A percentile compares a stretch with the other conserved stretches of the same genome.
Conservation (phyloP, 768 basidiomycete genomes). For the Imleria badia region DNA sequence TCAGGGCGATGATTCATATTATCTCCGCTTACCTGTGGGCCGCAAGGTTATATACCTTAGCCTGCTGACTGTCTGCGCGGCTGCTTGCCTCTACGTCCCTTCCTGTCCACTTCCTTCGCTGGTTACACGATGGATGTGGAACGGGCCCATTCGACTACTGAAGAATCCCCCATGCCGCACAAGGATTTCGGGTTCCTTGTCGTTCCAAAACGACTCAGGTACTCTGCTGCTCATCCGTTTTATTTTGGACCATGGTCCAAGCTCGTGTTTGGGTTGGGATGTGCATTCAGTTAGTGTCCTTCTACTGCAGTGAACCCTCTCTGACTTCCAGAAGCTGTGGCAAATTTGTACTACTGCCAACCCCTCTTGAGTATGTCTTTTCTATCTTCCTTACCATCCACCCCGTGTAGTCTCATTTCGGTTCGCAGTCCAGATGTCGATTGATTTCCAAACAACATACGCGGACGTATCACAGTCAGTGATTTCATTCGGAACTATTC, state of each 20-base stretch:
- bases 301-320: not conserved
- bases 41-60: conserved; percentile 12
- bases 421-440: conserved; percentile 32
- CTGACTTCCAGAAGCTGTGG: conserved; percentile 36
- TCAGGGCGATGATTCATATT: conserved; percentile 18
- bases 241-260: conserved; percentile 14
- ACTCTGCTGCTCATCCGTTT: conserved; percentile 5
- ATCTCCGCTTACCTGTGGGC: not conserved
- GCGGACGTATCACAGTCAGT: conserved; percentile 32
- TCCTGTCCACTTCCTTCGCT: conserved; percentile 1
- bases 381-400: not conserved
- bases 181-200: conserved; percentile 15
- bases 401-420: not conserved
- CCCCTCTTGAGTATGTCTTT: conserved; percentile 62
- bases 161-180: not conserved
- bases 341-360: conserved; percentile 81
- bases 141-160: not conserved
- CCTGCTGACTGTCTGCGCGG: not conserved
- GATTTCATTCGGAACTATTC: not conserved
- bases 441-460: conserved; percentile 35
- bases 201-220: conserved; percentile 16
- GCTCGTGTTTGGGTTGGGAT: conserved; percentile 16
- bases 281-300: conserved; percentile 19
- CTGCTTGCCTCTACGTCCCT: not conserved
- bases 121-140: conserved; percentile 18